Evolutionary conservation across 1,139 yeast species (phyloP).

Genomic region (Hanseniaspora sp.): DNA sequence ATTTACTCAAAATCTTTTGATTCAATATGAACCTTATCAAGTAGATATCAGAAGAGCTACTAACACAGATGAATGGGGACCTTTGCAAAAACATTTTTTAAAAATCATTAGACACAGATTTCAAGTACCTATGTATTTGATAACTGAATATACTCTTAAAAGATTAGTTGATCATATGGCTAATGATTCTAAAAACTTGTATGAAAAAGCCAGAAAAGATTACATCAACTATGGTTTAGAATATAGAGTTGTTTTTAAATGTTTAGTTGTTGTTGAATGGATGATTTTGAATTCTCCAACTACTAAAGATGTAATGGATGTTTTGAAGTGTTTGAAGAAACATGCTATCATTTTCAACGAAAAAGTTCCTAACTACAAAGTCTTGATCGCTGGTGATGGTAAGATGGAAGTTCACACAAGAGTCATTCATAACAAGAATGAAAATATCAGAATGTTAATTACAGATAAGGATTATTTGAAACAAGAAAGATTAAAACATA

Average conservation of each 20-base stretch:
- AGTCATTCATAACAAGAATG: slow-evolving; percentile 29
- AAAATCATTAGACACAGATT: slow-evolving; percentile 29
- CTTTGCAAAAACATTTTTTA: slow-evolving; percentile 33
- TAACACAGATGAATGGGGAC: slow-evolving; percentile 41
- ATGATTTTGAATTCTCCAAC: slow-evolving; percentile 27
- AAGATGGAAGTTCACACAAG: slow-evolving; percentile 31
- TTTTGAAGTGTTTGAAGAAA: slow-evolving; percentile 25
- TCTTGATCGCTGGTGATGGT: slow-evolving; percentile 29
- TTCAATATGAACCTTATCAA: slow-evolving; percentile 31
- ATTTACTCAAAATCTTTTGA: slow-evolving; percentile 31
- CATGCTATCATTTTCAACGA: slow-evolving; percentile 27
- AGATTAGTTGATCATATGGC: slow-evolving; percentile 30
- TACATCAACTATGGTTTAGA: slow-evolving; percentile 33
- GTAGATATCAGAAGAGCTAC: slow-evolving; percentile 36
- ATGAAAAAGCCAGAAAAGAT: slow-evolving; percentile 31
- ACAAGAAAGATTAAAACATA: slow-evolving; percentile 25
- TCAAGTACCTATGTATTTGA: slow-evolving; percentile 28
- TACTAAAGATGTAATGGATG: slow-evolving; percentile 29
- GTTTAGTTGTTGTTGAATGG: slow-evolving; percentile 30
- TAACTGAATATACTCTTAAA: slow-evolving; percentile 28
- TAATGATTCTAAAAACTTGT: slow-evolving; percentile 28
- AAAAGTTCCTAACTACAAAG: slow-evolving; percentile 26
- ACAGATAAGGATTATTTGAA: slow-evolving; percentile 27
- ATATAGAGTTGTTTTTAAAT: slow-evolving; percentile 33
- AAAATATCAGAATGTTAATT: slow-evolving; percentile 24